A percentile compares a stretch with the other conserved stretches of the same genome.
These are phyloP conservation scores for Sphagnum magellanicum DNA, from an alignment of 228 moss, liverwort and hornwort genomes.

Conservation along the genomic window DNA sequence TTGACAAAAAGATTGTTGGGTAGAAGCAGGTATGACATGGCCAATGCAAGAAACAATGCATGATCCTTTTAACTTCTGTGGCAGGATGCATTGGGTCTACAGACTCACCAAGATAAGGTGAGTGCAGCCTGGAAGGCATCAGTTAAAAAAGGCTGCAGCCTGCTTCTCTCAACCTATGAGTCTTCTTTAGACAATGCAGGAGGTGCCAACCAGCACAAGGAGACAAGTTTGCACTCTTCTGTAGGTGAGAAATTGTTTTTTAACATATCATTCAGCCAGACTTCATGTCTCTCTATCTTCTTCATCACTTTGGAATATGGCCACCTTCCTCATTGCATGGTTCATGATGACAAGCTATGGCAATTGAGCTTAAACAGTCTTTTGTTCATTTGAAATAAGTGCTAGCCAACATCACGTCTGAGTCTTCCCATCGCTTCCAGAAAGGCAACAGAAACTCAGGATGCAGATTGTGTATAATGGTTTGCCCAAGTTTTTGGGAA, in stretches of 20 bases:
- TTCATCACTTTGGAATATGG: background rate
- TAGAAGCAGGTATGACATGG: too few species aligned
- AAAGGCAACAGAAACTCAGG: too few species aligned
- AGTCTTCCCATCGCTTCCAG: too few species aligned
- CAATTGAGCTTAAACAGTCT: too few species aligned
- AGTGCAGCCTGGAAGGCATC: constrained; percentile 48
- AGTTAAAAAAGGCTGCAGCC: constrained; percentile 29
- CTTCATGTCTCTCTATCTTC: background rate
- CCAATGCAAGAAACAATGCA: too few species aligned
- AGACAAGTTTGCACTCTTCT: constrained; percentile 18
- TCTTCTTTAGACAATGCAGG: constrained; percentile 8
- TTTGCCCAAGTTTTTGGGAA: too few species aligned
- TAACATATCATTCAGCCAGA: too few species aligned
- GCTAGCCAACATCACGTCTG: too few species aligned
- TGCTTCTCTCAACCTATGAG: constrained; percentile 28
- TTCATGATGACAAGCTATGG: too few species aligned
- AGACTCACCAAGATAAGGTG: constrained; percentile 62
- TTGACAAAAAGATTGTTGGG: too few species aligned
- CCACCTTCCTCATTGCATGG: too few species aligned
- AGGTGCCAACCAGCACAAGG: background rate
- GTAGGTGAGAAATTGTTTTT: constrained; percentile 17
- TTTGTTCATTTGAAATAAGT: background rate
- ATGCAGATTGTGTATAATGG: too few species aligned
- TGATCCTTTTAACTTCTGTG: background rate
- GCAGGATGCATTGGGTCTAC: constrained; percentile 59